These are phyloP conservation scores for Mitragyna speciosa DNA, from an alignment of 257 asterid species.

Conservation along the genomic window DNA sequence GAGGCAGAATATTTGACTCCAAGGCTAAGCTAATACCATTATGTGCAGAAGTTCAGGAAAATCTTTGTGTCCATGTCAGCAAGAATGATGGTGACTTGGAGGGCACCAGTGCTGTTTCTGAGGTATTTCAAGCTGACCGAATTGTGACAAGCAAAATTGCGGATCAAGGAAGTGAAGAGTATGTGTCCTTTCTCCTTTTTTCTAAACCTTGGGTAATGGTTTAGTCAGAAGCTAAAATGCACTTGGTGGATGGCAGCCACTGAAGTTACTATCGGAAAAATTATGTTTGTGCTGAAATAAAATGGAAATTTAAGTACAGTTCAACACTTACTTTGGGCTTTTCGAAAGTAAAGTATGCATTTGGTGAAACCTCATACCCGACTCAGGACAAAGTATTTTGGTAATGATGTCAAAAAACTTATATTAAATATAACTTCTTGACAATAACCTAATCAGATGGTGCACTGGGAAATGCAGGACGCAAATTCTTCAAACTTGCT, in stretches of 20 bases:
- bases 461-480: too few relatives aligned
- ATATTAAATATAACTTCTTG: too few relatives aligned
- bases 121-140: constrained; percentile 45
- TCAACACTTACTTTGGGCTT: not conserved
- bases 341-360: not conserved
- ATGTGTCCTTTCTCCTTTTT: constrained; percentile 21
- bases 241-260: not conserved
- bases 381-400: too few relatives aligned
- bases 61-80: constrained; percentile 19
- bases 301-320: not conserved
- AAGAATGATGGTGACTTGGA: constrained; percentile 30
- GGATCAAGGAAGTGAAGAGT: constrained; percentile 49
- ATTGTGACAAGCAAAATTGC: constrained; percentile 32
- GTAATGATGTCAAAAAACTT: too few relatives aligned
- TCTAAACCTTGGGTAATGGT: not conserved
- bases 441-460: too few relatives aligned
- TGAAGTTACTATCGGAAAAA: not conserved
- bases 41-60: constrained; percentile 44
- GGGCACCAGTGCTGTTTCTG: constrained; percentile 36
- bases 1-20: not conserved
- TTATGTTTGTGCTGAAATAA: not conserved
- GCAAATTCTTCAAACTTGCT: too few relatives aligned
- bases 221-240: not conserved
- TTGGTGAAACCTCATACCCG: not conserved
- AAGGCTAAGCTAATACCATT: not conserved